Evolutionary conservation across 2,329 filamentous ascomycete species (phyloP).

Genomic region (Lasiodiplodia sp.): DNA sequence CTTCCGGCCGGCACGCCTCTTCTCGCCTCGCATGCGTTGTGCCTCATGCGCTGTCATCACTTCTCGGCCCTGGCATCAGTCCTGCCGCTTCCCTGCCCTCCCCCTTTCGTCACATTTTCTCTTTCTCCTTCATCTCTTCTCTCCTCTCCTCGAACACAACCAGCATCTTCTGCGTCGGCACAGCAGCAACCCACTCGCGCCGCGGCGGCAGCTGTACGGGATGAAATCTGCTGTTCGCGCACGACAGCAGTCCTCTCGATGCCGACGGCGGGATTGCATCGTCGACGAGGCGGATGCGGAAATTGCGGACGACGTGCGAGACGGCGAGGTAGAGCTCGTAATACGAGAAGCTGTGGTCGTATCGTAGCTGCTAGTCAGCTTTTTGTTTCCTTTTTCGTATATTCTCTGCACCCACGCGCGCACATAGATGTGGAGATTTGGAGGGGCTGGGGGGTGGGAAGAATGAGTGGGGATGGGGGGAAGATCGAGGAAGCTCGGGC

Average conservation of each 20-base stretch:
- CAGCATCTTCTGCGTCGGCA: conserved; percentile 5
- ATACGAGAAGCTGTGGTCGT: conserved; percentile 17
- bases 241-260: neutral
- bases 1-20: neutral
- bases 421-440: neutral
- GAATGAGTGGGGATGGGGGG: neutral
- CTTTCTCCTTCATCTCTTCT: neutral
- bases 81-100: neutral
- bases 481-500: neutral
- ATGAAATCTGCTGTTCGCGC: neutral
- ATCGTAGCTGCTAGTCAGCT: neutral
- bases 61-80: neutral
- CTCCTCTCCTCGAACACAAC: conserved; percentile 2
- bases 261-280: too few species aligned
- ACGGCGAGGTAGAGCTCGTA: conserved; percentile 19
- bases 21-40: neutral
- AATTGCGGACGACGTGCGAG: conserved; percentile 6
- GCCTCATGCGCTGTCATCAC: neutral
- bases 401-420: neutral
- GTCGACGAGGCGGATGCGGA: conserved; percentile 1
- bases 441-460: neutral
- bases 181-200: conserved; percentile 13
- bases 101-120: neutral
- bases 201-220: neutral
- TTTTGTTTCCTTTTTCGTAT: too few species aligned